Evolutionary conservation across 2,329 filamentous ascomycete species (phyloP).

Genomic region (Penicillium sp.): DNA sequence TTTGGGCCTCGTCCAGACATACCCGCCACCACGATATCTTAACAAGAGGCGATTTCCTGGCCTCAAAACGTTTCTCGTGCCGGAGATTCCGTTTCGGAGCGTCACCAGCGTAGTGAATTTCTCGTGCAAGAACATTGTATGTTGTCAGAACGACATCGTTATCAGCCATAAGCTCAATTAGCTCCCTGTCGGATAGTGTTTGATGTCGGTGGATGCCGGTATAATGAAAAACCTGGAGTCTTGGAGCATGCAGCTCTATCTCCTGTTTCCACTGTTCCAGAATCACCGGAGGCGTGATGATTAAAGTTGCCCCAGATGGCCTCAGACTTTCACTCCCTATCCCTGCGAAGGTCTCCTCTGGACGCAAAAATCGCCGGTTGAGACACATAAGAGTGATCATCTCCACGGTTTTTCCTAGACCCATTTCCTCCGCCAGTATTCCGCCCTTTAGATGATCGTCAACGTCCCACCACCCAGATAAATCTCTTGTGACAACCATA

Average conservation of each 20-base stretch:
- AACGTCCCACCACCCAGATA: slow-evolving; percentile 40
- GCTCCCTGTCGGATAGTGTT: slow-evolving; percentile 41
- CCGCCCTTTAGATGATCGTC: slow-evolving; percentile 44
- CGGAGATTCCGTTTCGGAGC: slow-evolving; percentile 74
- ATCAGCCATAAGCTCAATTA: slow-evolving; percentile 53
- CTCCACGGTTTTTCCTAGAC: slow-evolving; percentile 56
- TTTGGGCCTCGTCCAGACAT: slow-evolving; percentile 73
- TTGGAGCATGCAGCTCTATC: slow-evolving; percentile 61
- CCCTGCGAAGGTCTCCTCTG: slow-evolving; percentile 23
- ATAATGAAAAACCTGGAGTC: slow-evolving; percentile 62
- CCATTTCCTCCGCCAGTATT: slow-evolving; percentile 58
- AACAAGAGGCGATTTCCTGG: slow-evolving; percentile 75
- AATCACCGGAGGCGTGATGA: slow-evolving; percentile 66
- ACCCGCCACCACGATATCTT: slow-evolving; percentile 88
- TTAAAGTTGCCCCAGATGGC: slow-evolving; percentile 61
- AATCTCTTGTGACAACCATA: slow-evolving; percentile 44
- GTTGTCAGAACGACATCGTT: slow-evolving; percentile 66
- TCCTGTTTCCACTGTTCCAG: slow-evolving; percentile 68
- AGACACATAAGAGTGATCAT: slow-evolving; percentile 52
- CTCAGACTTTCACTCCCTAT: slow-evolving; percentile 32
- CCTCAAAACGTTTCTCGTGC: slow-evolving; percentile 66
- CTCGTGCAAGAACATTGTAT: slow-evolving; percentile 73
- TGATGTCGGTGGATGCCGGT: slow-evolving; percentile 54
- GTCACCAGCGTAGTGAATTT: slow-evolving; percentile 76
- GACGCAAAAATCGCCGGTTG: slow-evolving; percentile 36